Evolutionary conservation across 73 alveolate species (phyloP).

Genomic region (Loxodes magnus): DNA sequence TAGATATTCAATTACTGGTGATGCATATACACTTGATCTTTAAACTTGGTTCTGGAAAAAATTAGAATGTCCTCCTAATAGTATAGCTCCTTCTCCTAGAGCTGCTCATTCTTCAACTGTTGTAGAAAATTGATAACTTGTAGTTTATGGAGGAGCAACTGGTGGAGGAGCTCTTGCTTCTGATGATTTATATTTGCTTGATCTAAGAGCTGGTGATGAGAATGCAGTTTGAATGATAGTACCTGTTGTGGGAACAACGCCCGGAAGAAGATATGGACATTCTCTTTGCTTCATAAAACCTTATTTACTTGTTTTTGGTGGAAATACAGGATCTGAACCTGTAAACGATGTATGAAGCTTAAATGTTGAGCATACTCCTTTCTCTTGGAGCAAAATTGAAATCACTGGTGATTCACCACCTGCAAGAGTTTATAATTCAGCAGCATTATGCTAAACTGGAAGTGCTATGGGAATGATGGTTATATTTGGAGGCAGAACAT

Average conservation of each 20-base stretch:
- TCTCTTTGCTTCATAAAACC: constrained; percentile 89
- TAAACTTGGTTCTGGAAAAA: constrained; percentile 51
- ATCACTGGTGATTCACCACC: constrained; percentile 69
- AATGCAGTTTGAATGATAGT: constrained; percentile 88
- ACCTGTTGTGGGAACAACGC: constrained; percentile 96
- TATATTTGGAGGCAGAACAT: constrained; percentile 75
- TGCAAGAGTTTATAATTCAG: constrained; percentile 92
- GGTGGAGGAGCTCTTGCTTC: constrained; percentile 73
- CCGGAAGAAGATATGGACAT: constrained; percentile 98
- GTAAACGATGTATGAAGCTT: constrained; percentile 86
- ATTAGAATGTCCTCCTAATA: constrained; percentile 68
- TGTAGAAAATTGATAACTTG: constrained; percentile 47
- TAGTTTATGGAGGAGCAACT: constrained; percentile 97
- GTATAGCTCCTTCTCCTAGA: constrained; percentile 84
- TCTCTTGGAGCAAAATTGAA: constrained; percentile 73
- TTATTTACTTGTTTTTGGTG: constrained; percentile 83
- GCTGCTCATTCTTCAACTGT: constrained; percentile 92
- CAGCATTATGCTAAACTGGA: constrained; percentile 93
- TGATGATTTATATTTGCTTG: constrained; percentile 19
- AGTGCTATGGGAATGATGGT: constrained; percentile 98
- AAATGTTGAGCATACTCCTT: constrained; percentile 74
- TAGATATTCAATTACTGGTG: constrained; percentile 88
- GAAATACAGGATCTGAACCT: constrained; percentile 91
- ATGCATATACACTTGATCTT: constrained; percentile 71
- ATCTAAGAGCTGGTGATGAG: constrained; percentile 20